A percentile compares a stretch with the other conserved stretches of the same genome.
These are phyloP conservation scores for Passiflora organensis DNA, from an alignment of 345 rosid species.

Conservation along the genomic window DNA sequence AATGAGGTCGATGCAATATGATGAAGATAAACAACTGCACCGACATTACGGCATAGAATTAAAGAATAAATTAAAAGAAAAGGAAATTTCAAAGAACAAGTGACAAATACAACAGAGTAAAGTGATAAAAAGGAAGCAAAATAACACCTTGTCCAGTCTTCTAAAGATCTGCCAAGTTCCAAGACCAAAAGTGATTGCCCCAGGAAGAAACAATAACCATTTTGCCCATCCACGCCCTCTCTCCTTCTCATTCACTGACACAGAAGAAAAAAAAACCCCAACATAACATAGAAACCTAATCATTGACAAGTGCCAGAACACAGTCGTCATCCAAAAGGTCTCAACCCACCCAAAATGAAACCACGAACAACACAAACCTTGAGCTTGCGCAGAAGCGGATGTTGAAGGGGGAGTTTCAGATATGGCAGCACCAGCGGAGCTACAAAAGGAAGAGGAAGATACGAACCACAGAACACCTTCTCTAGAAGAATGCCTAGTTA, in stretches of 20 bases:
- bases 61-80: background rate
- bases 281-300: too few relatives aligned
- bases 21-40: too few relatives aligned
- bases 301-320: too few relatives aligned
- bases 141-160: constrained; percentile 78
- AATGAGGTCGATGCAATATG: too few relatives aligned
- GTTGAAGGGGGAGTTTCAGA: constrained; percentile 20
- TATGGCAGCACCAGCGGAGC: constrained; percentile 26
- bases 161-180: constrained; percentile 97
- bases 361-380: constrained; percentile 24
- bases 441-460: constrained; percentile 26
- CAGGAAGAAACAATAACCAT: constrained; percentile 78
- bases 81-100: background rate
- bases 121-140: background rate
- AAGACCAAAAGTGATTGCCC: constrained; percentile 85
- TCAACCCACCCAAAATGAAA: too few relatives aligned
- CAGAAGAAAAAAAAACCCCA: background rate
- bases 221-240: constrained; percentile 49
- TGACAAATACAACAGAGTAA: background rate
- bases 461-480: constrained; percentile 13
- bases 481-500: constrained; percentile 27
- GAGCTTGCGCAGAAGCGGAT: constrained; percentile 21
- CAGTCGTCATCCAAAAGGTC: constrained; percentile 6
- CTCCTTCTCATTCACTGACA: constrained; percentile 15
- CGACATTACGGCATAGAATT: background rate